A percentile compares a stretch with the other conserved stretches of the same genome.
phyloP scores from a whole-genome alignment of 176 grass and related monocot species.

The Avena sativa region DNA sequence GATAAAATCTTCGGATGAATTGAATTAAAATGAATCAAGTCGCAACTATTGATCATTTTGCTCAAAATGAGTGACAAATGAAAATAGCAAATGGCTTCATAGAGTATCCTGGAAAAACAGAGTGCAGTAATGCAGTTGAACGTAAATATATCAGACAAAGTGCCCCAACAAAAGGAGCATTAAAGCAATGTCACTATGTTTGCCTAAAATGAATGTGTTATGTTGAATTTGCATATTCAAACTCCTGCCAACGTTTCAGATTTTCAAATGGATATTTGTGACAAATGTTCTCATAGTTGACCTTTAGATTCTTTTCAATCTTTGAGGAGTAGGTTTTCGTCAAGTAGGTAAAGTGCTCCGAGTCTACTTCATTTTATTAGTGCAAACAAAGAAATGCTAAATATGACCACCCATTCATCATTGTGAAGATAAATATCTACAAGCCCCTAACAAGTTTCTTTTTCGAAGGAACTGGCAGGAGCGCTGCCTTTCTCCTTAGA shows the following conservation, averaged over 20 bases:
- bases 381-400: neutral
- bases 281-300: conserved; percentile 16
- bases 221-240: neutral
- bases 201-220: neutral
- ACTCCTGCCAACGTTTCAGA: neutral
- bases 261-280: neutral
- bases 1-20: neutral
- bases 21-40: neutral
- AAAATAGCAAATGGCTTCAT: neutral
- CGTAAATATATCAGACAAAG: neutral
- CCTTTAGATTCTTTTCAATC: neutral
- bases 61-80: neutral
- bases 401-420: neutral
- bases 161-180: neutral
- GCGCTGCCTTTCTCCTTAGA: neutral
- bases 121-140: neutral
- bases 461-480: neutral
- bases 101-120: neutral
- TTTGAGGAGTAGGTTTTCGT: neutral
- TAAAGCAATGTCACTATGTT: neutral
- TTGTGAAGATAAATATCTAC: neutral
- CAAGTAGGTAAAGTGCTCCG: neutral
- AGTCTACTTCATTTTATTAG: neutral
- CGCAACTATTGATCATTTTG: neutral
- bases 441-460: neutral